Evolutionary conservation across 441 rosid genomes (phyloP).

Genomic region (Eutrema salsugineum): DNA sequence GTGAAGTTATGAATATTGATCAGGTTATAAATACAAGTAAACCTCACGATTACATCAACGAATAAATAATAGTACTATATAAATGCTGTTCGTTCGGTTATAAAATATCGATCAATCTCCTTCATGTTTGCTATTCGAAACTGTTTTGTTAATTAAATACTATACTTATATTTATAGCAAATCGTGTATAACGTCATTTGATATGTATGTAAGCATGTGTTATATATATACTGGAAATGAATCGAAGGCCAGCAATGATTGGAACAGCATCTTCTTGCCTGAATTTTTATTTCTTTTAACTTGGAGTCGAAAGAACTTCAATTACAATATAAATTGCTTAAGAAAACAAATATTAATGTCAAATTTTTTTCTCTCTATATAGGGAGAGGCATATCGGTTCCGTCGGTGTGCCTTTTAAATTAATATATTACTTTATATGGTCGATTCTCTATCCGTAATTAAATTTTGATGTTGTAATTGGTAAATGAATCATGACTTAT

Average conservation of each 20-base stretch:
- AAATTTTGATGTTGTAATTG: too few relatives aligned
- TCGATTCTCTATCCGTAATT: too few relatives aligned
- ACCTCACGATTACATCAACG: not conserved
- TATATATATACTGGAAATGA: not conserved
- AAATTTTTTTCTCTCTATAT: too few relatives aligned
- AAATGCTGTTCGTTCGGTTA: conserved; percentile 10
- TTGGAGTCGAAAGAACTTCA: too few relatives aligned
- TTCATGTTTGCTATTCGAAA: conserved; percentile 19
- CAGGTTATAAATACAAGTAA: not conserved
- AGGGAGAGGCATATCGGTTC: too few relatives aligned
- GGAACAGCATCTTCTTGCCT: not conserved
- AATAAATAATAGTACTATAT: not conserved
- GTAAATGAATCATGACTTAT: too few relatives aligned
- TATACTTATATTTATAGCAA: not conserved
- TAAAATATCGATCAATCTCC: conserved; percentile 5
- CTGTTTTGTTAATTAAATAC: not conserved
- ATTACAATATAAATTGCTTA: too few relatives aligned
- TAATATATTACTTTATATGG: too few relatives aligned
- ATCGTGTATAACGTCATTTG: conserved; percentile 1
- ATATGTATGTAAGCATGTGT: not conserved
- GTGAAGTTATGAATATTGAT: not conserved
- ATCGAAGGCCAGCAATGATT: not conserved
- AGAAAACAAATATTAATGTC: too few relatives aligned
- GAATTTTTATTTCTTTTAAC: too few relatives aligned
- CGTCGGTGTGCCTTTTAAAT: too few relatives aligned